Base-by-base conservation (phyloP, 768 basidiomycete species). In the Macrolepiota dolichaula region DNA sequence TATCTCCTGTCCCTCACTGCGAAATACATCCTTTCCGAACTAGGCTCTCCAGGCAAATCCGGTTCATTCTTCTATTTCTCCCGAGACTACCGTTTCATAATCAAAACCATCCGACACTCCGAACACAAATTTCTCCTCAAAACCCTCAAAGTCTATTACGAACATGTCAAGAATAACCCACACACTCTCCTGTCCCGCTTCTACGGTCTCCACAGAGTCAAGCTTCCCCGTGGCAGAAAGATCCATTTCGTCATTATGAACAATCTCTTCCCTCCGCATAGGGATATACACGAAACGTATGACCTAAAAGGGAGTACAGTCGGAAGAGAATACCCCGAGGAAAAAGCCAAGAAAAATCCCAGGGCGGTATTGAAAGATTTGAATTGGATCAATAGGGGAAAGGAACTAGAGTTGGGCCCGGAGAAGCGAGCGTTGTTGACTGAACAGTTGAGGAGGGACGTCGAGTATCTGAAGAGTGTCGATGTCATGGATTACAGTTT, bases 161-260 rank as follows among this genome's bases (percentile, higher is more conserved):
- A 80, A 17, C 94, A 98, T 69, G 85, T 98, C 63, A 87, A 87
- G 71, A 80, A 75, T 46, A 98, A 98, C 74, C 97, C 97, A 0
- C 95, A 98, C 69, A 97, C 96, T 0, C 79, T 98, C 1, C 76
- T 99, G 4, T 94, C 92, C 7, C 82, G 97, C 22, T 98, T 99
- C 74, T 99, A 98, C 71, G 97, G 97, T 9, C 81, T 99, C 11
- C 97, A 99, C 69, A 89, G 97, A 59, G 97, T 99, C 62, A 99
- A 99, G 77, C 83, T 99, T 0, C 97, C 97, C 0, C 81, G 84
- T 37, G 97, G 97, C 0, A 78, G 83, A 49, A 99, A 99, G 77
- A 99, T 99, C 56, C 97, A 99, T 72, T 99, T 99, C 70, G 94
- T 98, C 58, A 97, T 99, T 75, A 98, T 98, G 95, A 99, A 98